A percentile compares a stretch with the other conserved stretches of the same genome.
These are phyloP conservation scores for Rhizophora apiculata DNA, from an alignment of 345 rosid genomes.

Conservation along the genomic window DNA sequence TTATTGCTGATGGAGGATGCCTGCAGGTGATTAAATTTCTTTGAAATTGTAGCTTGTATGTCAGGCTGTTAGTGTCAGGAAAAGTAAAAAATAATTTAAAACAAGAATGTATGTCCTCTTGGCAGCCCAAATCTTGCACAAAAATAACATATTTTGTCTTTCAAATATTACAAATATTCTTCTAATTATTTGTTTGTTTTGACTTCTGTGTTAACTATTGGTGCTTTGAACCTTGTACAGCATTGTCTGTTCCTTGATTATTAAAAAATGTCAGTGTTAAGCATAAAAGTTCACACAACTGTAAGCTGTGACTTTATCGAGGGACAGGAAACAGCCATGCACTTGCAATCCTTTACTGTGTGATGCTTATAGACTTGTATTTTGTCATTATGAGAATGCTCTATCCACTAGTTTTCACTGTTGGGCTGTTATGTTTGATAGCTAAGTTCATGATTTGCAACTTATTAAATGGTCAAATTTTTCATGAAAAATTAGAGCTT, in stretches of 20 bases:
- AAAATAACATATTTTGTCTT: no score
- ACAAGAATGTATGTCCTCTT: no score
- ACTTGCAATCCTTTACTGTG: neutral
- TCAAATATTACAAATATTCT: neutral
- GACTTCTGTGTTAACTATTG: neutral
- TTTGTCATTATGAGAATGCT: neutral
- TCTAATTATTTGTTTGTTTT: neutral
- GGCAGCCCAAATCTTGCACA: no score
- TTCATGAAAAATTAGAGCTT: neutral
- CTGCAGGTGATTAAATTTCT: conserved; percentile 56
- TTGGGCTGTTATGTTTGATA: neutral
- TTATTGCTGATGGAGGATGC: conserved; percentile 84
- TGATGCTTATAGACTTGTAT: neutral
- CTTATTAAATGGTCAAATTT: neutral
- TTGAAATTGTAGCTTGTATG: neutral
- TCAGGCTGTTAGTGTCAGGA: no score
- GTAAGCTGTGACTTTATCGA: neutral
- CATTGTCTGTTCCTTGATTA: neutral
- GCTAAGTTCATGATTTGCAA: neutral
- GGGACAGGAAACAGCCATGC: neutral
- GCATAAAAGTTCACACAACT: neutral
- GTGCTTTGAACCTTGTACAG: conserved; percentile 5
- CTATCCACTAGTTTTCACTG: neutral
- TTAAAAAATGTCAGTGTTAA: neutral
- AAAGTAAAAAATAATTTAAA: no score